Conservation (phyloP, 1,284 basidiomycete species). For the Puccinia brachypodii region DNA sequence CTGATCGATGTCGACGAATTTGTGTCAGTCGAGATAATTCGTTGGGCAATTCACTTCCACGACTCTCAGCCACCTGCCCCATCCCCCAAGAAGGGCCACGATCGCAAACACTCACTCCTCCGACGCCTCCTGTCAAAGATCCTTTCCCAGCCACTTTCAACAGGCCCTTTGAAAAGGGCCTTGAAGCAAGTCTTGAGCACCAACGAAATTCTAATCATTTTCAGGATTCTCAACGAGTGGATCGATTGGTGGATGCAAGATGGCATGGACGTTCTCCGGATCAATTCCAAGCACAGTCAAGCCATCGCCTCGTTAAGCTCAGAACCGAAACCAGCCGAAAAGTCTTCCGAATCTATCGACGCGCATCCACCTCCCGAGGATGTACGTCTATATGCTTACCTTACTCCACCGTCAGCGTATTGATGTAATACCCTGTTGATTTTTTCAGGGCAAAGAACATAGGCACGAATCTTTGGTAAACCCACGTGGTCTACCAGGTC, state of each 20-base stretch:
- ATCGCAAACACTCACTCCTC: neutral
- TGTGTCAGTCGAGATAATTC: slow-evolving; percentile 19
- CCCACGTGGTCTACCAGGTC: neutral
- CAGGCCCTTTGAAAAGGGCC: slow-evolving; percentile 4
- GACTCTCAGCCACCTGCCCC: neutral
- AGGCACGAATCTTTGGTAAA: neutral
- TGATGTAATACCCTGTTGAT: neutral
- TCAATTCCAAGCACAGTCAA: neutral
- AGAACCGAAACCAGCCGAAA: neutral
- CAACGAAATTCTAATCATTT: slow-evolving; percentile 9
- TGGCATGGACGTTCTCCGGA: neutral
- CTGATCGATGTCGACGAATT: slow-evolving; percentile 25
- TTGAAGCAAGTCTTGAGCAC: slow-evolving; percentile 10
- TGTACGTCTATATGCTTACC: neutral
- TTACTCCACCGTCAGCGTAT: neutral
- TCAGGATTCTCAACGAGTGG: slow-evolving; percentile 24
- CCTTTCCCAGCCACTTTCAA: slow-evolving; percentile 20
- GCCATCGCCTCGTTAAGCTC: neutral
- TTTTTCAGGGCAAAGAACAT: neutral
- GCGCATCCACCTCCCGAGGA: neutral
- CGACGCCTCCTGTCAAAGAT: neutral
- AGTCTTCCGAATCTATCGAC: neutral
- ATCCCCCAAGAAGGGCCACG: neutral
- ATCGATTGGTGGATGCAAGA: slow-evolving; percentile 26
- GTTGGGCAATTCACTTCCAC: slow-evolving; percentile 3